These are phyloP conservation scores for Coniosporium apollinis DNA, from an alignment of 495 filamentous ascomycete genomes.

Conservation along the genomic window DNA sequence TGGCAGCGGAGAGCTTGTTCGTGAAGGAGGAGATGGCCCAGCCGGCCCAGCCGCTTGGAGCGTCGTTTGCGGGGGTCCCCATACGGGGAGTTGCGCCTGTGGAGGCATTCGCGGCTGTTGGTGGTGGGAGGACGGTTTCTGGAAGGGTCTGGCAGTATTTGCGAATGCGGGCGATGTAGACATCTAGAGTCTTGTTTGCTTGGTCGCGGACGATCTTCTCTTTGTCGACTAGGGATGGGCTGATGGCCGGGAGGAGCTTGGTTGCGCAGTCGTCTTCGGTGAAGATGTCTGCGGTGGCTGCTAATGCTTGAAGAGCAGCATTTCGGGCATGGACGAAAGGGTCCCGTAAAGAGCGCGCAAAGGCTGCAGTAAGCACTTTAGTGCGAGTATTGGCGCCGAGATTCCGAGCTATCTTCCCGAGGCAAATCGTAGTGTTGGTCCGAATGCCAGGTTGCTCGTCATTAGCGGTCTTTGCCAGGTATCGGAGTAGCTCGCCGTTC, in stretches of 20 bases:
- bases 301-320: constrained; percentile 70
- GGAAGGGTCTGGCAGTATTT: constrained; percentile 62
- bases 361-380: constrained; percentile 87
- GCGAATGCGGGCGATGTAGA: constrained; percentile 71
- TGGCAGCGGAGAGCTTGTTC: constrained; percentile 70
- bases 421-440: constrained; percentile 93
- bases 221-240: constrained; percentile 67
- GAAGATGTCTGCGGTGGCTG: constrained; percentile 72
- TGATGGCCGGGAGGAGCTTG: constrained; percentile 67
- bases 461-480: constrained; percentile 89
- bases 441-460: constrained; percentile 95
- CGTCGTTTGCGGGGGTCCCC: constrained; percentile 53
- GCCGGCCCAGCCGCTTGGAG: constrained; percentile 77
- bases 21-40: constrained; percentile 99
- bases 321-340: constrained; percentile 88
- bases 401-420: constrained; percentile 88
- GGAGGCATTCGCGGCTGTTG: constrained; percentile 21
- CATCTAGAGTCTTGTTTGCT: constrained; percentile 74
- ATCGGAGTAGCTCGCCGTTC: constrained; percentile 81
- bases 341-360: constrained; percentile 72
- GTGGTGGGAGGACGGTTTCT: constrained; percentile 50
- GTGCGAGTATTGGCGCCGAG: constrained; percentile 58
- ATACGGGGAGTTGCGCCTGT: constrained; percentile 41
- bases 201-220: constrained; percentile 87
- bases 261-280: constrained; percentile 77